phyloP scores from a whole-genome alignment of 1,284 basidiomycete genomes.

The Mycena citricolor region DNA sequence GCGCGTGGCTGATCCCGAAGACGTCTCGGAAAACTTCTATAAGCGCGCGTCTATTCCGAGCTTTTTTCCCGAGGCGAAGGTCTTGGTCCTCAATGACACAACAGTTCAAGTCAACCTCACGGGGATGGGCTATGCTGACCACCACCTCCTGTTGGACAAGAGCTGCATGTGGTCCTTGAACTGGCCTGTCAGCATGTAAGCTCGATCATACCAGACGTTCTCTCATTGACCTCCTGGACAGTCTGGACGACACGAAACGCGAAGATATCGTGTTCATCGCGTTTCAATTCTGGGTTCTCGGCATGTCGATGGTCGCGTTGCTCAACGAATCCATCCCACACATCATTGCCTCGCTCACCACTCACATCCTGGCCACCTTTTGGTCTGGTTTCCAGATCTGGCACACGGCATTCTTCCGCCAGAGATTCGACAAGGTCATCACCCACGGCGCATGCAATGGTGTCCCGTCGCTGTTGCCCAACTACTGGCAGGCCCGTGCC shows the following conservation, averaged over 20 bases:
- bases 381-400: constrained; percentile 70
- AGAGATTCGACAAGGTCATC: constrained; percentile 54
- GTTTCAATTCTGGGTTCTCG: constrained; percentile 79
- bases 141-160: constrained; percentile 38
- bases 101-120: constrained; percentile 45
- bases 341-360: constrained; percentile 67
- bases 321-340: constrained; percentile 82
- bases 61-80: no score
- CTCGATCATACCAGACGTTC: constrained; percentile 19
- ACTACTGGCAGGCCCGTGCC: constrained; percentile 59
- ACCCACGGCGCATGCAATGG: constrained; percentile 63
- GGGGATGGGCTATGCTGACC: constrained; percentile 38
- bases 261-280: constrained; percentile 75
- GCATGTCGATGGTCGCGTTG: constrained; percentile 75
- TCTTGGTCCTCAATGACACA: constrained; percentile 31
- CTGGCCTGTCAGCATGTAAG: constrained; percentile 66
- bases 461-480: constrained; percentile 48
- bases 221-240: constrained; percentile 29
- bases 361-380: constrained; percentile 66
- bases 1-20: no score
- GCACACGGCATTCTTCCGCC: constrained; percentile 56
- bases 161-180: constrained; percentile 60
- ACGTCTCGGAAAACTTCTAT: no score
- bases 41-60: no score
- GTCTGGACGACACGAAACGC: constrained; percentile 69